A percentile compares a stretch with the other conserved stretches of the same genome.
phyloP scores from a whole-genome alignment of 108 stramenopile species.

The Pinguiococcus pyrenoidosus region DNA sequence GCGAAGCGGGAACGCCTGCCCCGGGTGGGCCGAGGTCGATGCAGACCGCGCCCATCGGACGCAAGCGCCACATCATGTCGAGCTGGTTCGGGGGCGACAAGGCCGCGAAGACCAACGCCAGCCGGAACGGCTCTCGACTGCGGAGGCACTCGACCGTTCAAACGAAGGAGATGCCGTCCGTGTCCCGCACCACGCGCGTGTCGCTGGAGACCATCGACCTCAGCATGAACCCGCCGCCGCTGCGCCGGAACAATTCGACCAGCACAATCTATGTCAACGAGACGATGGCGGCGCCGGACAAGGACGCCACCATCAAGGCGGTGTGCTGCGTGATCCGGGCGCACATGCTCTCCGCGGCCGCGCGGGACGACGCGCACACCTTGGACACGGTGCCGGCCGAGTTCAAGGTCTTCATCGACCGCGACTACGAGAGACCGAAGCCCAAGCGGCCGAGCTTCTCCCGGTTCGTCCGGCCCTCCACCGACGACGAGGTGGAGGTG shows the following conservation, averaged over 20 bases:
- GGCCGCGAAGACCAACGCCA: no score
- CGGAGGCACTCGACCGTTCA: no score
- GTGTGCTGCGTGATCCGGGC: slow-evolving; percentile 76
- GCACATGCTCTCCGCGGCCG: slow-evolving; percentile 58
- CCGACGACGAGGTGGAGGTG: slow-evolving; percentile 4
- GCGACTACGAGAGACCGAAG: slow-evolving; percentile 11
- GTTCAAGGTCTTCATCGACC: slow-evolving; percentile 37
- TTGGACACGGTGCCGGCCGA: slow-evolving; percentile 21
- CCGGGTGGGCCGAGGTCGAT: no score
- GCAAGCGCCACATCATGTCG: no score
- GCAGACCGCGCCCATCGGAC: no score
- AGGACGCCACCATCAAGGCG: slow-evolving; percentile 84
- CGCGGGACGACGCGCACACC: slow-evolving; percentile 8
- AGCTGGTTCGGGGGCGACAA: no score
- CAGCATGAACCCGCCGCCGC: not conserved
- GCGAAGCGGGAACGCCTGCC: no score
- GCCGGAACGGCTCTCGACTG: no score
- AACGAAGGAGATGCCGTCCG: no score
- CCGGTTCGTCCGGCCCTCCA: not conserved
- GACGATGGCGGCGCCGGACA: slow-evolving; percentile 81
- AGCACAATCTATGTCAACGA: slow-evolving; percentile 65
- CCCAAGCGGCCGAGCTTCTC: not conserved
- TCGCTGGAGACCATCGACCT: no score
- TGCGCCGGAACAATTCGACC: slow-evolving; percentile 57
- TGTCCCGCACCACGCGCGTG: no score